Percentiles rank a stretch among this genome's conserved stretches.
Conservation (phyloP, 1,284 basidiomycete species). For the Trametes versicolor region DNA sequence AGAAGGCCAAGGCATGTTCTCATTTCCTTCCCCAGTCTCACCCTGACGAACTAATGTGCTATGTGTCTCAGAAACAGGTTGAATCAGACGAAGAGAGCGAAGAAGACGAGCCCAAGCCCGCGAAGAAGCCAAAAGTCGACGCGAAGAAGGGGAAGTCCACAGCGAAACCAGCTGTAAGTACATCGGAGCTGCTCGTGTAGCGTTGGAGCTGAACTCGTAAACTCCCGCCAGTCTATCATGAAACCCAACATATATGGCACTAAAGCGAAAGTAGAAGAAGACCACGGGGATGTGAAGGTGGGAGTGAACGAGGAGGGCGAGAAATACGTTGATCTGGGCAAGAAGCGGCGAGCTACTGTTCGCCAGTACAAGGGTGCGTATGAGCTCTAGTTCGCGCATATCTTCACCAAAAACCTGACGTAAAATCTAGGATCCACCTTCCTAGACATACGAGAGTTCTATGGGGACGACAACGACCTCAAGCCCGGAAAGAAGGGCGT, state of each 20-base stretch:
- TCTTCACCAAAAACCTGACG: neutral
- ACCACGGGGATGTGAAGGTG: conserved; percentile 18
- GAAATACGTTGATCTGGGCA: conserved; percentile 73
- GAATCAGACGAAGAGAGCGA: conserved; percentile 26
- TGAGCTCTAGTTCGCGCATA: neutral
- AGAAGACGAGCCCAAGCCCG: conserved; percentile 24
- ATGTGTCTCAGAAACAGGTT: conserved; percentile 1
- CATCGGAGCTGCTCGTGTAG: neutral
- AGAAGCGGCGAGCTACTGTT: conserved; percentile 76
- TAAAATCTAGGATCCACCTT: conserved; percentile 53
- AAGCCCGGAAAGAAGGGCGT: conserved; percentile 89
- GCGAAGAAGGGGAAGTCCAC: conserved; percentile 26
- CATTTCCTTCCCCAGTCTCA: neutral
- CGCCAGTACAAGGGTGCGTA: conserved; percentile 72
- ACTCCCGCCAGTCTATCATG: conserved; percentile 17
- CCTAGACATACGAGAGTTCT: conserved; percentile 86
- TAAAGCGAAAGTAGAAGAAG: conserved; percentile 10
- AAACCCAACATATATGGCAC: conserved; percentile 12
- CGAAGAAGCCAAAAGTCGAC: conserved; percentile 26
- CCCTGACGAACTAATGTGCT: neutral
- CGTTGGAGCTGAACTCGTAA: neutral
- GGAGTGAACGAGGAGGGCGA: conserved; percentile 60
- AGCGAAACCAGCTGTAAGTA: conserved; percentile 23
- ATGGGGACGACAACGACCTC: conserved; percentile 66
- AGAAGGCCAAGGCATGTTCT: conserved; percentile 24